Evolutionary conservation across 495 filamentous ascomycete species (phyloP).

Genomic region (Annulohypoxylon maeteangense): DNA sequence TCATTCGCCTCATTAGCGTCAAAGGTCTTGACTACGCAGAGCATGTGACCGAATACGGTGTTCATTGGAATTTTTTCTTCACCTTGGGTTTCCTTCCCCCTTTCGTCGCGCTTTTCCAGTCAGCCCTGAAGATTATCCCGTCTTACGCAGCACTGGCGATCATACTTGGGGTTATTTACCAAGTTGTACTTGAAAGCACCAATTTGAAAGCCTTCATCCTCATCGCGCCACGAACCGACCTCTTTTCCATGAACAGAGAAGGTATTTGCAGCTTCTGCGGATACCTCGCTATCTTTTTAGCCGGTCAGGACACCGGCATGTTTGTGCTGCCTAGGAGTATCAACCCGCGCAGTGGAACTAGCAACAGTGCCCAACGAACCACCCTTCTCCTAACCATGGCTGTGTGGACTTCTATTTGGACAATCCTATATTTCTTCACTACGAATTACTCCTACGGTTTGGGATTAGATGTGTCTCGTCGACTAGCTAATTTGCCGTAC

Average conservation of each 20-base stretch:
- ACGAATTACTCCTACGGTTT: conserved; percentile 75
- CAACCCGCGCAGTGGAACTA: conserved; percentile 49
- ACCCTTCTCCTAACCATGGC: conserved; percentile 69
- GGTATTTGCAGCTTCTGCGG: conserved; percentile 93
- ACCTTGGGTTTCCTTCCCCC: conserved; percentile 90
- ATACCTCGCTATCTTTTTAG: conserved; percentile 94
- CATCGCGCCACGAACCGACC: conserved; percentile 76
- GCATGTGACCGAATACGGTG: conserved; percentile 96
- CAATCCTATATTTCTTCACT: conserved; percentile 69
- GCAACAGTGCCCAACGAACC: conserved; percentile 54
- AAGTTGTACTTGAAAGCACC: conserved; percentile 79
- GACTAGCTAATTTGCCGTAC: conserved; percentile 94
- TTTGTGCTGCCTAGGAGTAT: conserved; percentile 74
- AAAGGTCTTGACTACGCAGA: conserved; percentile 96
- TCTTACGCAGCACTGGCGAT: conserved; percentile 79
- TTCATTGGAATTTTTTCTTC: conserved; percentile 99
- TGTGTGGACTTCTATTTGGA: conserved; percentile 72
- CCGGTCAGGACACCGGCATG: conserved; percentile 84
- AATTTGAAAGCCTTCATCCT: conserved; percentile 84
- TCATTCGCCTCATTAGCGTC: conserved; percentile 85
- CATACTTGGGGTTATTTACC: conserved; percentile 71
- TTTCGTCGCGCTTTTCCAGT: conserved; percentile 87
- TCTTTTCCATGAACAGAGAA: conserved; percentile 91
- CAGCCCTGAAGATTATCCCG: conserved; percentile 66
- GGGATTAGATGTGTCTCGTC: conserved; percentile 80